Percentiles rank a stretch among this genome's conserved stretches.
Evolutionary conservation across 306 rosid genomes (phyloP).

Genomic region (Inga laurina): DNA sequence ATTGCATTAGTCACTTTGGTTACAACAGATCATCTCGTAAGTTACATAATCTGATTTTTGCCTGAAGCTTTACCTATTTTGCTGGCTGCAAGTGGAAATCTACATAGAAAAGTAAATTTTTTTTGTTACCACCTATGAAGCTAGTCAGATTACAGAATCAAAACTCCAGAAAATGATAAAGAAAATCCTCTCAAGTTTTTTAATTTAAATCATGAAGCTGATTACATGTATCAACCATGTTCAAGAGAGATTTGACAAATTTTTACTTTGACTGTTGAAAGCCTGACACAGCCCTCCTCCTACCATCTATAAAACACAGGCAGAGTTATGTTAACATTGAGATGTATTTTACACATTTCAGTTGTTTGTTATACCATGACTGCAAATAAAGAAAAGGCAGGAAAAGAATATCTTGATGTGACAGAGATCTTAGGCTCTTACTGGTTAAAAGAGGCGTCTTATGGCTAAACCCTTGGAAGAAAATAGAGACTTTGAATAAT

Average conservation of each 20-base stretch:
- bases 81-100: background rate
- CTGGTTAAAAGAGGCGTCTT: background rate
- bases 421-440: background rate
- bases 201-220: background rate
- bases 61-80: no score
- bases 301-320: background rate
- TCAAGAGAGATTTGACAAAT: background rate
- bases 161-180: background rate
- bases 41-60: slow-evolving; percentile 18
- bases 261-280: background rate
- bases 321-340: background rate
- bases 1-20: slow-evolving; percentile 60
- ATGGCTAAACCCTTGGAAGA: background rate
- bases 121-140: background rate
- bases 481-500: background rate
- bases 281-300: background rate
- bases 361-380: background rate
- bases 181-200: background rate
- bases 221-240: background rate
- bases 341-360: background rate
- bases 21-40: slow-evolving; percentile 52
- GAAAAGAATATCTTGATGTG: background rate
- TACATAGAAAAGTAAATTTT: background rate
- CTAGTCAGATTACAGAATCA: background rate
- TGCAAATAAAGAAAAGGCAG: no score